phyloP scores from a whole-genome alignment of 2,329 filamentous ascomycete genomes.

The Lecanosticta acicola region DNA sequence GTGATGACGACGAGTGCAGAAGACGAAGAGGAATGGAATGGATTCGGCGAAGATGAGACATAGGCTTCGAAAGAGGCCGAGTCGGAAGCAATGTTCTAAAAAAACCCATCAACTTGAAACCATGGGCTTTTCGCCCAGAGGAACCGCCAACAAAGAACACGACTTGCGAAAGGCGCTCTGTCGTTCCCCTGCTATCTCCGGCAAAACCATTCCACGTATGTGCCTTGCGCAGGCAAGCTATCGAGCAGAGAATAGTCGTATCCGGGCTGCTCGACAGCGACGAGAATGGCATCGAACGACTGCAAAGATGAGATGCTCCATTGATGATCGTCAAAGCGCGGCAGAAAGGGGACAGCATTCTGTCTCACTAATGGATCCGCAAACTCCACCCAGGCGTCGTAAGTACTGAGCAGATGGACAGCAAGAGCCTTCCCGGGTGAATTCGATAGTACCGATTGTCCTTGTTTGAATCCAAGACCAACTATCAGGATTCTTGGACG shows the following conservation, averaged over 20 bases:
- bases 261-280: constrained; percentile 6
- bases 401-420: constrained; percentile 4
- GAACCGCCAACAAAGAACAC: too few species aligned
- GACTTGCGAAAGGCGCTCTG: too few species aligned
- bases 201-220: background rate
- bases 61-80: constrained; percentile 1
- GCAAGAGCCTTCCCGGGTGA: constrained; percentile 8
- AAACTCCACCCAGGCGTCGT: constrained; percentile 6
- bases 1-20: constrained; percentile 8
- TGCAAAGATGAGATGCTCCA: background rate
- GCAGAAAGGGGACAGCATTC: background rate
- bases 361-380: constrained; percentile 8
- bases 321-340: background rate
- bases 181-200: too few species aligned
- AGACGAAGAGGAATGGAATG: constrained; percentile 40
- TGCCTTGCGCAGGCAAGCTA: background rate
- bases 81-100: too few species aligned
- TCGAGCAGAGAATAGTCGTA: background rate
- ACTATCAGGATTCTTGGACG: constrained; percentile 5
- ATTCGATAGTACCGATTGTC: constrained; percentile 7
- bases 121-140: too few species aligned
- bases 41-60: constrained; percentile 36
- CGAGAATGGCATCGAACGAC: constrained; percentile 6
- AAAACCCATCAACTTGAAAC: too few species aligned
- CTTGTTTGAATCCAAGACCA: constrained; percentile 10